Percentiles rank a stretch among this genome's conserved stretches.
Conservation (phyloP, 495 filamentous ascomycete genomes). For the Daldinia vernicosa region DNA sequence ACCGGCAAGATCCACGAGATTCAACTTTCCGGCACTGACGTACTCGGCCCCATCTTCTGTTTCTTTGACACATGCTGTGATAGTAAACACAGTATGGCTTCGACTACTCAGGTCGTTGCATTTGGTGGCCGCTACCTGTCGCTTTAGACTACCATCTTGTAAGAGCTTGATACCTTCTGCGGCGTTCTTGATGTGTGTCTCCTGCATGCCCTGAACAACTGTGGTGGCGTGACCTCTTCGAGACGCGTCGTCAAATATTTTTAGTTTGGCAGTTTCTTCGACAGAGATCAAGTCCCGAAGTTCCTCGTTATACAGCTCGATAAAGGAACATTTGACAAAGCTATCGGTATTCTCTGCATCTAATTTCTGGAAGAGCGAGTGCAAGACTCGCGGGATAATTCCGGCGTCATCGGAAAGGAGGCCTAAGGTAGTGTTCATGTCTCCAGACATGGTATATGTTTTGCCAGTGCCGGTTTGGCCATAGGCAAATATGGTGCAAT, state of each 20-base stretch:
- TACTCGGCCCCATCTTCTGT: constrained; percentile 84
- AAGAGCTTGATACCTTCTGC: constrained; percentile 85
- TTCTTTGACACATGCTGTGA: constrained; percentile 87
- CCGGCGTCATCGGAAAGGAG: constrained; percentile 90
- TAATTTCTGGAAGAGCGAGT: constrained; percentile 85
- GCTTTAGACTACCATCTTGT: constrained; percentile 88
- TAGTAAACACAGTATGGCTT: constrained; percentile 95
- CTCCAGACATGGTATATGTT: constrained; percentile 99
- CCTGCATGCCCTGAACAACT: constrained; percentile 96
- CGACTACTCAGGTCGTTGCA: constrained; percentile 97
- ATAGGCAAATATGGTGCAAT: constrained; percentile 98
- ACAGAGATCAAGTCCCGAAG: constrained; percentile 83
- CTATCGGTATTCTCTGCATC: constrained; percentile 80
- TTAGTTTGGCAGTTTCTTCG: constrained; percentile 85
- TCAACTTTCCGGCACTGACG: constrained; percentile 92
- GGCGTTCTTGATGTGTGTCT: constrained; percentile 87
- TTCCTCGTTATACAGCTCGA: constrained; percentile 98
- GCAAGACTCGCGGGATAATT: constrained; percentile 89
- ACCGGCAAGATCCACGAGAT: constrained; percentile 94
- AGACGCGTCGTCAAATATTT: constrained; percentile 91
- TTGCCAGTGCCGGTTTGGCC: constrained; percentile 98
- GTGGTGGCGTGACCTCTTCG: constrained; percentile 82
- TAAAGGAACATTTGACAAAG: constrained; percentile 97
- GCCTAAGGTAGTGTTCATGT: constrained; percentile 87
- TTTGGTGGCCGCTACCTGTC: constrained; percentile 96